These are phyloP conservation scores for Lupinus albus DNA, from an alignment of 306 rosid species.

Conservation along the genomic window DNA sequence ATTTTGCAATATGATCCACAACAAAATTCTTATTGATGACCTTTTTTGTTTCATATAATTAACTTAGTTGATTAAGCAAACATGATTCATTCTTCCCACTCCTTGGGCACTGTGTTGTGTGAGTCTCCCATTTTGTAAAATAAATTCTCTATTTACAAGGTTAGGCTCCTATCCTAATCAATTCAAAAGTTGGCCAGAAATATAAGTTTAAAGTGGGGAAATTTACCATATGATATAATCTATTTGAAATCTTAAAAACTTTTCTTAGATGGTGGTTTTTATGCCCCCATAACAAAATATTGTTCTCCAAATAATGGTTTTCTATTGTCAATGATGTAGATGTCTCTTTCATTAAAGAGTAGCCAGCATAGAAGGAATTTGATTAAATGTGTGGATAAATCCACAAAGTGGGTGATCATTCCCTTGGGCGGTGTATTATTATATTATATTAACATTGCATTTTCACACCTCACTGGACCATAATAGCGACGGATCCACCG, in stretches of 20 bases:
- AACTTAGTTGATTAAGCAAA: too few relatives aligned
- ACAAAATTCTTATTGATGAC: too few relatives aligned
- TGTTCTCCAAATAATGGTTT: not conserved
- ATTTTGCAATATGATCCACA: too few relatives aligned
- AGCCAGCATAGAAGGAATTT: conserved; percentile 18
- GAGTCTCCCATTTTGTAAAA: too few relatives aligned
- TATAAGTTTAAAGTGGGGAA: not conserved
- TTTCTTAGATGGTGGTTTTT: not conserved
- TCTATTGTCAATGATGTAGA: not conserved
- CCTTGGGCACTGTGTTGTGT: too few relatives aligned
- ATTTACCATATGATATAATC: not conserved
- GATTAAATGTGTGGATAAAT: conserved; percentile 47
- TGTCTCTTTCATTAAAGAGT: conserved; percentile 40
- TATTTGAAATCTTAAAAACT: conserved; percentile 5
- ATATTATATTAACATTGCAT: conserved; percentile 16
- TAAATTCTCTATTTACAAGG: too few relatives aligned
- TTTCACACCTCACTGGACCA: conserved; percentile 12
- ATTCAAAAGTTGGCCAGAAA: conserved; percentile 2
- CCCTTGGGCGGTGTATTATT: not conserved
- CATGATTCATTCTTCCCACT: too few relatives aligned
- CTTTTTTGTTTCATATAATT: too few relatives aligned
- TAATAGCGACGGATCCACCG: too few relatives aligned
- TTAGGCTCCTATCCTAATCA: not conserved
- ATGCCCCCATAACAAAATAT: conserved; percentile 13
- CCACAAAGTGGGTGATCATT: conserved; percentile 27